A percentile compares a stretch with the other conserved stretches of the same genome.
Conservation (phyloP, 306 rosid species). For the Corylus americana region DNA sequence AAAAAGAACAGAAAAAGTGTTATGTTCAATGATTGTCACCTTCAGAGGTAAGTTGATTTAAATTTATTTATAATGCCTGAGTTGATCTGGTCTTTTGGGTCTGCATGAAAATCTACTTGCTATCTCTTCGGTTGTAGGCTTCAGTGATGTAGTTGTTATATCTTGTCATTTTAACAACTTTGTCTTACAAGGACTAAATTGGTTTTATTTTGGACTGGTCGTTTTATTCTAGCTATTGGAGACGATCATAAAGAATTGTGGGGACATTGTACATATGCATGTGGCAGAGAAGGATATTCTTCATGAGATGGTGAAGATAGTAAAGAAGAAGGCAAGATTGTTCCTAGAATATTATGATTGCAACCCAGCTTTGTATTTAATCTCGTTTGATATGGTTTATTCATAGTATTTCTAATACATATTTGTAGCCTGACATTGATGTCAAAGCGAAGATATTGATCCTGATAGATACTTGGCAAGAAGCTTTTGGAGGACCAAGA, state of each 20-base stretch:
- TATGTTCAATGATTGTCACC: neutral
- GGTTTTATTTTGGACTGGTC: conserved; percentile 44
- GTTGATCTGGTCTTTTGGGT: conserved; percentile 2
- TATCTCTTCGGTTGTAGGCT: neutral
- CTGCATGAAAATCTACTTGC: neutral
- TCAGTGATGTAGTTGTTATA: conserved; percentile 1
- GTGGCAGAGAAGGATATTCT: conserved; percentile 95
- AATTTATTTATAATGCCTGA: neutral
- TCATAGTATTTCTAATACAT: conserved; percentile 40
- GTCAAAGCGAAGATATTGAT: conserved; percentile 91
- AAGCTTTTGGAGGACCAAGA: conserved; percentile 96
- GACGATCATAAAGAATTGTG: conserved; percentile 91
- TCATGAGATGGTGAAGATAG: conserved; percentile 93
- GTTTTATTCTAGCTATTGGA: conserved; percentile 79
- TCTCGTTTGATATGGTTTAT: conserved; percentile 26
- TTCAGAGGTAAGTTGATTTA: neutral
- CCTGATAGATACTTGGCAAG: conserved; percentile 98
- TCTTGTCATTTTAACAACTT: conserved; percentile 23
- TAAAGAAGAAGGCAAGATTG: conserved; percentile 73
- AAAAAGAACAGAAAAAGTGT: neutral
- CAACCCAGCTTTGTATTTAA: conserved; percentile 26
- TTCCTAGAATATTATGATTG: conserved; percentile 27
- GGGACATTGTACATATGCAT: conserved; percentile 97
- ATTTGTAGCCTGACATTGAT: conserved; percentile 73
- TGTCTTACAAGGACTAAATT: conserved; percentile 36